These are phyloP conservation scores for Erysimum cheiri DNA, from an alignment of 441 rosid genomes.

Conservation along the genomic window DNA sequence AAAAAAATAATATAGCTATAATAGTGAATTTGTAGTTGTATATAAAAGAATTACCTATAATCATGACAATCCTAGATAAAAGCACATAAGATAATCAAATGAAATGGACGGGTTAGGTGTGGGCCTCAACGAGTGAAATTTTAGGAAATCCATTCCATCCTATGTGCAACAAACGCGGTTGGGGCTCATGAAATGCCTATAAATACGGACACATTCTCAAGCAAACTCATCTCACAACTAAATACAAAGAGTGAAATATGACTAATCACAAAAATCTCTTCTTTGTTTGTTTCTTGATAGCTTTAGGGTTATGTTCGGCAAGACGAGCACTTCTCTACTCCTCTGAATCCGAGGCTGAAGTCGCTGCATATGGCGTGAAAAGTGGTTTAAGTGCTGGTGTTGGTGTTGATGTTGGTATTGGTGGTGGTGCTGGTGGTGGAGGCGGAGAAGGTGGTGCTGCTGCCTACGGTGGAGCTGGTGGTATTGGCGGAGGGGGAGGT, in stretches of 20 bases:
- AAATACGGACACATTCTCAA: slow-evolving; percentile 37
- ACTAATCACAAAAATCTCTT: slow-evolving; percentile 29
- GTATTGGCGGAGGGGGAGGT: slow-evolving; percentile 42
- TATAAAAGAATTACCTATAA: slow-evolving; percentile 11
- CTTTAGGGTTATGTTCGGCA: slow-evolving; percentile 47
- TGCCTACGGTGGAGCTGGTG: slow-evolving; percentile 42
- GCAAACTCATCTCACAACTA: slow-evolving; percentile 30
- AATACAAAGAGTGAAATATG: slow-evolving; percentile 32
- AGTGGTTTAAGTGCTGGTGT: slow-evolving; percentile 35
- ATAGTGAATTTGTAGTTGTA: background rate
- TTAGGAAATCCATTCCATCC: slow-evolving; percentile 12
- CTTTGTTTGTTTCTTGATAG: slow-evolving; percentile 39
- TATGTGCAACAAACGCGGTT: slow-evolving; percentile 39
- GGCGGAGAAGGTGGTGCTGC: slow-evolving; percentile 42
- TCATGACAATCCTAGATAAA: slow-evolving; percentile 5
- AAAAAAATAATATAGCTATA: too few relatives aligned
- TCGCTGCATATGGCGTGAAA: slow-evolving; percentile 35
- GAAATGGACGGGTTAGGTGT: slow-evolving; percentile 24
- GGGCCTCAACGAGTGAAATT: slow-evolving; percentile 33
- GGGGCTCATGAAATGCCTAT: slow-evolving; percentile 35
- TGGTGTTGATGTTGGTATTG: slow-evolving; percentile 25
- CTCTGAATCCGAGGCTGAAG: slow-evolving; percentile 37
- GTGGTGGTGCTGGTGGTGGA: slow-evolving; percentile 37
- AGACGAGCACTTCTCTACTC: slow-evolving; percentile 37
- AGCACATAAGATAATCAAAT: slow-evolving; percentile 27